These are phyloP conservation scores for Nannochloropsis oceanica DNA, from an alignment of 108 stramenopile species.

Conservation along the genomic window DNA sequence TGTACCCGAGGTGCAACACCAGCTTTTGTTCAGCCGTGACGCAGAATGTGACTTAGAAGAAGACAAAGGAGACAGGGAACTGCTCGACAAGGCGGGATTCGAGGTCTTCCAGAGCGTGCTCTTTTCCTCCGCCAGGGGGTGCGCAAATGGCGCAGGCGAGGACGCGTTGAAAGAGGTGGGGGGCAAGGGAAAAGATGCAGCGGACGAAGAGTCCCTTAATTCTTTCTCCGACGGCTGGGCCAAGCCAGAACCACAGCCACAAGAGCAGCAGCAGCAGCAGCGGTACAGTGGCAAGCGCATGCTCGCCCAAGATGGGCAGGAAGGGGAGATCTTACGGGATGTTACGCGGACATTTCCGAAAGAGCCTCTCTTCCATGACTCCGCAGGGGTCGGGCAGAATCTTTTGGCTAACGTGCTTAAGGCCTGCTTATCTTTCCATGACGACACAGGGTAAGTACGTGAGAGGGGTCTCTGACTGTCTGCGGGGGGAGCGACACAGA, in stretches of 20 bases:
- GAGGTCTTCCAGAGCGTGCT: background rate
- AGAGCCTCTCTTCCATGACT: conserved; percentile 16
- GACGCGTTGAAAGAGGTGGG: background rate
- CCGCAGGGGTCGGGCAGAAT: conserved; percentile 12
- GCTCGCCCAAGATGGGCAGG: background rate
- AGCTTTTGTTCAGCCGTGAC: background rate
- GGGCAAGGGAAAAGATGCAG: background rate
- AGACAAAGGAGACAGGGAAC: background rate
- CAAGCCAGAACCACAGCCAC: no score
- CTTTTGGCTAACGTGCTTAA: conserved; percentile 27
- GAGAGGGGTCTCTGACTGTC: background rate
- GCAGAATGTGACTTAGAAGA: background rate
- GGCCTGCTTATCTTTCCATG: conserved; percentile 13
- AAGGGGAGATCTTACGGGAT: background rate
- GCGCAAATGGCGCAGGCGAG: background rate
- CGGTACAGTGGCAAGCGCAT: background rate
- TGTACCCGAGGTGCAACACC: background rate
- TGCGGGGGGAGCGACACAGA: background rate
- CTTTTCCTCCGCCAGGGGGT: background rate
- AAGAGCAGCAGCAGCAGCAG: background rate
- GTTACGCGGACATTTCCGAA: conserved; percentile 22
- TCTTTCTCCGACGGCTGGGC: no score
- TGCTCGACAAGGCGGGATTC: background rate
- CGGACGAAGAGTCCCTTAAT: background rate
- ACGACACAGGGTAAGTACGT: conserved; percentile 13